Base-by-base conservation (phyloP, 768 basidiomycete species). In the Trametes punicea region DNA sequence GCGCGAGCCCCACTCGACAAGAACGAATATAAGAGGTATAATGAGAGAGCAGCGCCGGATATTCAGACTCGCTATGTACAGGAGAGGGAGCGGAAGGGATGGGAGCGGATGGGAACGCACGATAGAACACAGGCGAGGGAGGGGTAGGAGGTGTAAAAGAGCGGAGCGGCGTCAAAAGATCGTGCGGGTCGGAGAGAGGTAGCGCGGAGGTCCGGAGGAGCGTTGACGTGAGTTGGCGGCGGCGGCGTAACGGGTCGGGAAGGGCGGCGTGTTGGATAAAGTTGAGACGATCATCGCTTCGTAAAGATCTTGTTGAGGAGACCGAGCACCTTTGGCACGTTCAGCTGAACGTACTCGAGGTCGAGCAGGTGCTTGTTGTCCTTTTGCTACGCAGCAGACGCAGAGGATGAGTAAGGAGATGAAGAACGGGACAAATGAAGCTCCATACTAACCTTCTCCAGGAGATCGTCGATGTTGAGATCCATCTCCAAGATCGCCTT, bases 401-500 rank as follows among this genome's bases (percentile, higher is more conserved):
- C 59, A 36, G 48, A 18, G 38, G 33, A 36, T 62, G 18, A 55
- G 48, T 20, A 11, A 20, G 31, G 6, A 41, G 3, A 46, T 38
- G 21, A 11, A 51, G 46, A 15, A 9, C 13, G 16, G 10, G 20
- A 38, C 18, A 33, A 30, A 7, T 20, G 20, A 27, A 38, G 20
- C 15, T 6, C 6, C 5, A 62, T 9, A 66, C 82, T 26, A 61
- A 93, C 94, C 88, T 98, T 98, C 73, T 98, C 96, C 68, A 98
- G 74, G 60, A 98, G 73, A 73, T 99, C 96, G 71, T 99, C 96
- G 64, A 98, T 97, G 77, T 98, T 98, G 51, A 98, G 81, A 74
- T 97, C 94, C 97, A 98, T 98, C 80, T 99, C 97, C 33, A 98
- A 81, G 64, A 99, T 98, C 16, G 97, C 96, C 75, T 98, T 98